Evolutionary conservation across 495 filamentous ascomycete genomes (phyloP).

Genomic region (Penicillium bovifimosum): DNA sequence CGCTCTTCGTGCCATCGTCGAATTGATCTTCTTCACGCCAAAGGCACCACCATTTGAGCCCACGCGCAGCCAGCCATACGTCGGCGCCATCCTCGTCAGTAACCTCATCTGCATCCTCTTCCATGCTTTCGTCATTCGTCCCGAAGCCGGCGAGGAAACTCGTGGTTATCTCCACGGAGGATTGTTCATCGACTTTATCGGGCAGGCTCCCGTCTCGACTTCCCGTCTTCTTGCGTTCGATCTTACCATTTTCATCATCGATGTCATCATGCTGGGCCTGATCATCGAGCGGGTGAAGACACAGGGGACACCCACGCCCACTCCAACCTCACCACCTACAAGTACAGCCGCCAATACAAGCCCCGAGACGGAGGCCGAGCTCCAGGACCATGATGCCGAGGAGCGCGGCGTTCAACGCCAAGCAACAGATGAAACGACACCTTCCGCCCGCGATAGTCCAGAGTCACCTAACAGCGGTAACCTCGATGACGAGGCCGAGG

Average conservation of each 20-base stretch:
- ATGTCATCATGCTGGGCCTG: slow-evolving; percentile 70
- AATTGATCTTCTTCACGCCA: slow-evolving; percentile 73
- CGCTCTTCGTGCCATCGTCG: slow-evolving; percentile 60
- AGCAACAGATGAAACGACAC: slow-evolving; percentile 26
- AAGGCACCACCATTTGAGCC: slow-evolving; percentile 66
- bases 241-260: slow-evolving; percentile 56
- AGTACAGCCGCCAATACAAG: slow-evolving; percentile 5
- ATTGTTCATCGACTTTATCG: slow-evolving; percentile 80
- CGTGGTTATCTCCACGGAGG: slow-evolving; percentile 82
- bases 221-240: slow-evolving; percentile 61
- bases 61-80: slow-evolving; percentile 54
- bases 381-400: slow-evolving; percentile 74
- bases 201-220: slow-evolving; percentile 68
- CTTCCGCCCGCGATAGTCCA: neutral
- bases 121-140: slow-evolving; percentile 57
- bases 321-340: slow-evolving; percentile 1
- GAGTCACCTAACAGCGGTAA: slow-evolving; percentile 13
- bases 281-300: slow-evolving; percentile 61
- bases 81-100: slow-evolving; percentile 63
- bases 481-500: slow-evolving; percentile 27
- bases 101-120: slow-evolving; percentile 69
- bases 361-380: slow-evolving; percentile 5
- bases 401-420: slow-evolving; percentile 64
- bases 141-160: slow-evolving; percentile 66
- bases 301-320: slow-evolving; percentile 18